Evolutionary conservation across 2,329 filamentous ascomycete species (phyloP), one percentile per base, ranked within the genome.

Genomic region (Colletotrichum shisoi): DNA sequence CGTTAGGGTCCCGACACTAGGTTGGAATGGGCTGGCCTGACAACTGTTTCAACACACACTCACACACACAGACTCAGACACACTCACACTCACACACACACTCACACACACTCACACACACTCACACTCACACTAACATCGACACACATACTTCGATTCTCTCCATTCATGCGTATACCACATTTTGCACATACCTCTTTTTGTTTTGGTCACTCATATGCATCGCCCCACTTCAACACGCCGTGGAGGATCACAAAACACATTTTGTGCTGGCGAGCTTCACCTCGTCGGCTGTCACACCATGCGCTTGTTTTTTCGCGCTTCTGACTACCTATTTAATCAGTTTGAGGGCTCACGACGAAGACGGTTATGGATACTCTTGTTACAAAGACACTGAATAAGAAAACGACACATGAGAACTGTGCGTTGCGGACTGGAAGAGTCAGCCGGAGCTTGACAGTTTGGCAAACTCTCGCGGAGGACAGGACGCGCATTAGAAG

Each of bases 181-280:
- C 31, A 48, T 60, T 63, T 67, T 62, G 62, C 66, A 67, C 66
- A 68, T 68, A 68, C 66, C 66, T 62, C 34, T 45, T 62, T 62
- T 52, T 21, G 27, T 57, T 66, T 57, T 52, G 56, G 31, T 51
- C 31, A 44, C 48, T 57, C 57, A 57, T 48, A 57, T 65, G 66
- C 66, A 62, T 68, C 13, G n/a, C 57, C 49, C 66, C 63, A 62
- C 66, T 68, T 68, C 66, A 68, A 68, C 66, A 68, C 57, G 59
- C 24, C 46, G 66, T 68, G 66, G 66, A 24, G 57, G 46, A 62
- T 40, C 51, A 61, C 60, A 51, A 31, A 61, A 44, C 53, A 65
- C 51, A 57, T 67, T 24, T 31, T 62, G 53, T 45, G 57, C 57
- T 45, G 44, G 31, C 57, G 57, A 67, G 66, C 63, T 57, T 58